Evolutionary conservation across 805 yeast genomes (phyloP).

Genomic region (Nakazawaea pomicola): DNA sequence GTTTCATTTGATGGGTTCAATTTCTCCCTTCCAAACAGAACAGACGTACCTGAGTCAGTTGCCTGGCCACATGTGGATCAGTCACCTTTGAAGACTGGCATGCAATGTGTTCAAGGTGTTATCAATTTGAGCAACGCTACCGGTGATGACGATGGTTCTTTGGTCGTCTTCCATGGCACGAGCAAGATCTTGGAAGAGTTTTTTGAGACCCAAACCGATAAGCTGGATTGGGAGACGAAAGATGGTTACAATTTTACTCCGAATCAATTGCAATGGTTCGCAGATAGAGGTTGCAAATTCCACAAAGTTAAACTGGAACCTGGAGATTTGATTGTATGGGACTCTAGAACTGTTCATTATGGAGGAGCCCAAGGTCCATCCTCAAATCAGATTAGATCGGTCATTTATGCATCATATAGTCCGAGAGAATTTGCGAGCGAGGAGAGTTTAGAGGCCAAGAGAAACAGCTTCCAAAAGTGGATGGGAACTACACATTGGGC

Average conservation of each 20-base stretch:
- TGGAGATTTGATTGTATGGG: conserved; percentile 32
- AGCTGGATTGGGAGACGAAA: conserved; percentile 18
- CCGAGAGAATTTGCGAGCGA: conserved; percentile 29
- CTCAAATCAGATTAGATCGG: conserved; percentile 23
- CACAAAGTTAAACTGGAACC: conserved; percentile 26
- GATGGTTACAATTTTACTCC: conserved; percentile 19
- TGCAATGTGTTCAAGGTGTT: conserved; percentile 30
- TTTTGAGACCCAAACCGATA: conserved; percentile 20
- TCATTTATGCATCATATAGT: conserved; percentile 25
- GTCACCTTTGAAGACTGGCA: conserved; percentile 25
- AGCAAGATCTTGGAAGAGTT: conserved; percentile 20
- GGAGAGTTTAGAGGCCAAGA: conserved; percentile 19
- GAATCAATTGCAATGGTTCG: conserved; percentile 24
- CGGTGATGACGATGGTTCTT: conserved; percentile 27
- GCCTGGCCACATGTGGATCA: conserved; percentile 32
- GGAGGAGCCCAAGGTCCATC: conserved; percentile 24
- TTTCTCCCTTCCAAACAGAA: conserved; percentile 23
- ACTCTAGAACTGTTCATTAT: conserved; percentile 28
- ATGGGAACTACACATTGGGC: conserved; percentile 28
- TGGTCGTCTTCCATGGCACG: conserved; percentile 24
- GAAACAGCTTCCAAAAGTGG: conserved; percentile 21
- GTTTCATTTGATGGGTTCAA: conserved; percentile 30
- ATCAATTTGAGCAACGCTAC: conserved; percentile 22
- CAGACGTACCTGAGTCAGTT: conserved; percentile 13
- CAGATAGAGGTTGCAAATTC: conserved; percentile 23